Evolutionary conservation across 2,329 filamentous ascomycete species (phyloP).

Genomic region (Apiospora phragmitis): DNA sequence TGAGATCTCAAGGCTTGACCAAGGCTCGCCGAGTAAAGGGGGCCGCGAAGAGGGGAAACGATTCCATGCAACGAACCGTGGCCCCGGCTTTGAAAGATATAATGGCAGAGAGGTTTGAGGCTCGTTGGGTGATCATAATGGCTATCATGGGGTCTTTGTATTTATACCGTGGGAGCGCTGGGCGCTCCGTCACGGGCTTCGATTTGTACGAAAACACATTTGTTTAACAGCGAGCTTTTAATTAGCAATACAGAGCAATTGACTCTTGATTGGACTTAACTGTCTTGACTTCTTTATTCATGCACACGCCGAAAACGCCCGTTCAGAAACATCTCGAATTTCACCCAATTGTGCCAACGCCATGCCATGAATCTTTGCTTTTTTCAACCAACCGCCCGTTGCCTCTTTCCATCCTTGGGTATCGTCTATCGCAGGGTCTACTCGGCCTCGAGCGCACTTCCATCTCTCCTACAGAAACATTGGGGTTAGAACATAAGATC

Average conservation of each 20-base stretch:
- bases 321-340: background rate
- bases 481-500: background rate
- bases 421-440: constrained; percentile 4
- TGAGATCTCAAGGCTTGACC: background rate
- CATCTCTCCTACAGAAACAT: background rate
- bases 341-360: constrained; percentile 1
- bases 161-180: background rate
- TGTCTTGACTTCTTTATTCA: background rate
- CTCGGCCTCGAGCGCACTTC: constrained; percentile 10
- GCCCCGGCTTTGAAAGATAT: background rate
- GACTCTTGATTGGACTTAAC: constrained; percentile 4
- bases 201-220: background rate
- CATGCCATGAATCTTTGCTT: constrained; percentile 9
- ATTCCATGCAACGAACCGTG: background rate
- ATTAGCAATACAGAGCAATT: constrained; percentile 8
- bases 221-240: background rate
- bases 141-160: too few species aligned
- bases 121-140: too few species aligned
- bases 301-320: constrained; percentile 8
- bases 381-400: background rate
- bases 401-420: background rate
- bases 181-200: background rate
- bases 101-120: background rate
- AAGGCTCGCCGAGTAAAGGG: background rate
- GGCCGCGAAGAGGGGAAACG: background rate